Evolutionary conservation across 2,329 filamentous ascomycete genomes (phyloP).

Genomic region (Colletotrichum tofieldiae): DNA sequence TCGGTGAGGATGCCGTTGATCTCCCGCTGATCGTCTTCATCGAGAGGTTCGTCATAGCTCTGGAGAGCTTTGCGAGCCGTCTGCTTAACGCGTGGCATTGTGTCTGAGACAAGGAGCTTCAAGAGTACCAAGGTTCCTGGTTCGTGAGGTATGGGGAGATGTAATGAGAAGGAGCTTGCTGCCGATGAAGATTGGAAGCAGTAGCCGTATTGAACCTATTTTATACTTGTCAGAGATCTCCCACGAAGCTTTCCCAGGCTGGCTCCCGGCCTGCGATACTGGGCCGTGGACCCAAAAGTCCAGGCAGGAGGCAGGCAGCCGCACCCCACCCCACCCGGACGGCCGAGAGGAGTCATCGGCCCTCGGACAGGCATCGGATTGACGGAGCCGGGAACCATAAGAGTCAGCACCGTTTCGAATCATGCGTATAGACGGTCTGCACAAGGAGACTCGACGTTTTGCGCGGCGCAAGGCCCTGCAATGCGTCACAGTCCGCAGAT

Average conservation of each 20-base stretch:
- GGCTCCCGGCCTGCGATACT: not conserved
- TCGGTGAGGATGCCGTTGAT: constrained; percentile 41
- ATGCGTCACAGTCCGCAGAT: not conserved
- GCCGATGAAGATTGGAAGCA: not conserved
- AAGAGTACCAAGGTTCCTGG: not conserved
- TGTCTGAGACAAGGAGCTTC: not conserved
- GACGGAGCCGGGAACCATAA: not conserved
- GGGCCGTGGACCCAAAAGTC: not conserved
- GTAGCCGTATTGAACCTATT: not conserved
- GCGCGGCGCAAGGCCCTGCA: not conserved
- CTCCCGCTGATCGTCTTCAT: constrained; percentile 44
- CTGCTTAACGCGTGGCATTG: constrained; percentile 31
- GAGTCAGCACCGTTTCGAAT: constrained; percentile 19
- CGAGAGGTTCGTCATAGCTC: constrained; percentile 6
- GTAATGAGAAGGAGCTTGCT: not conserved
- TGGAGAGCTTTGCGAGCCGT: not conserved
- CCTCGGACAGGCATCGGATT: constrained; percentile 9
- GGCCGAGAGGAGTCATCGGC: constrained; percentile 27
- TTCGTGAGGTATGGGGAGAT: not conserved
- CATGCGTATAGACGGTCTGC: not conserved
- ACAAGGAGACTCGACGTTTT: not conserved
- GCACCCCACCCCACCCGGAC: constrained; percentile 26
- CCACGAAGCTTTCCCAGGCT: not conserved
- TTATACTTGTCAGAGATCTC: not conserved
- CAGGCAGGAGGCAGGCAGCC: constrained; percentile 27